Evolutionary conservation across 805 yeast species (phyloP), one percentile per base, ranked within the genome.

Genomic region (Nakazawaea pomicola): DNA sequence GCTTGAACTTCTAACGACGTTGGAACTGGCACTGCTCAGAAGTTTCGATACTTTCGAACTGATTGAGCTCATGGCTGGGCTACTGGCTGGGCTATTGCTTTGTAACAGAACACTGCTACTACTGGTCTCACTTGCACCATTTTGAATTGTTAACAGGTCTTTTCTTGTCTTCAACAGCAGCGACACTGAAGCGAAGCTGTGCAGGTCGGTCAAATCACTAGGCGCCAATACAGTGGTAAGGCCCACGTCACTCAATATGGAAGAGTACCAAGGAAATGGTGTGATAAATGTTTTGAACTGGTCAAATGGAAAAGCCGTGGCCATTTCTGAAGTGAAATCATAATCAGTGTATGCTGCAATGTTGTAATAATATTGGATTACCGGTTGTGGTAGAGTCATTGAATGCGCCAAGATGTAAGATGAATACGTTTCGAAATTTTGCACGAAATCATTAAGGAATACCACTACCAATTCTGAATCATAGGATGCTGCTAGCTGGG

Each of bases 241-340:
- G 2, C 52, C 52, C 2, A 50, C 62, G 2, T 46, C 55, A 1
- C 40, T 15, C 7, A 62, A 38, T 30, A 61, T 43, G 2, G 55
- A 46, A 3, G 54, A 24, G 36, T 61, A 56, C 67, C 67, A 61
- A 1, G 65, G 66, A 39, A 64, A 60, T 4, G 50, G 55, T 6
- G 56, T 43, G 14, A 58, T 47, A 32, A 51, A 60, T 2, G 63
- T 56, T n/a, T 53, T 21, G 42, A 63, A 62, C 7, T 50, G 57
- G 2, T 56, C 48, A 41, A 61, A 52, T 19, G 68, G 69, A 40
- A 63, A 63, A 1, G 38, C 33, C n/a, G 47, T 46, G 8, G 52
- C 44, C 28, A 58, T 44, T 18, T 57, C 29, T 2, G 61, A 53
- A 3, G 58, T 54, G 19, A 52, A 50, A 4, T 44, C 44, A 5